Base-by-base conservation (phyloP, 2,329 filamentous ascomycete genomes). In the Bipolaris gigantea region DNA sequence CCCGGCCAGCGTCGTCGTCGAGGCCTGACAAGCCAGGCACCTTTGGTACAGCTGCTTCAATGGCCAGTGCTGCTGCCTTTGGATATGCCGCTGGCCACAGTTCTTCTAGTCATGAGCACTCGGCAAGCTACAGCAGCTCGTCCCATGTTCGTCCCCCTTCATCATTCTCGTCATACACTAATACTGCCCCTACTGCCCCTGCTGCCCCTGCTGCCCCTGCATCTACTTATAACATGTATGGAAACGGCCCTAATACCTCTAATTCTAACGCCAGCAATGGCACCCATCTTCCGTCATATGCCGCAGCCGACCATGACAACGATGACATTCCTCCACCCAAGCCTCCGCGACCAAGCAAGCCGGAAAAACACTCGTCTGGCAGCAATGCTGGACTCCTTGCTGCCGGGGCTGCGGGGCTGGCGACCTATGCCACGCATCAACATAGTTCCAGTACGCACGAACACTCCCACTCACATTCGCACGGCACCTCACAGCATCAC, bases 361-460 rank as follows among this genome's bases (percentile, higher is more conserved):
- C 75, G 57, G 74, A 75, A 66, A 80, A 78, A 67, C 71, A 77
- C 34, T 67, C 76, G 18, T 76, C 76, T 47, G 69, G 73, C 45
- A 72, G 76, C 41, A 73, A 79, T 55, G 63, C 74, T 50, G 76
- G 76, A 41, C 60, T 80, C 21, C 79, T 79, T 61, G 75, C 76
- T 58, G 75, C 76, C 59, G 77, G 76, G 41, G 76, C 75, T 44
- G 76, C 78, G 30, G 79, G 75, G n/a, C 65, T 78, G 25, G 79
- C 77, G 39, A 78, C 77, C 4, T 79, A 82, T 61, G 76, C 73
- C 49, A 57, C 76, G 57, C 73, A 75, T 56, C 71, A 78, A 50
- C 73, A 77, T 53, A 70, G 73, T 58, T 63, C 68, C 60, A 58
- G 59, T 56, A 38, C 56, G 58, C 59, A 63, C 62, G 73, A 51